Conservation (phyloP, 345 rosid genomes). For the Citrus reticulata region DNA sequence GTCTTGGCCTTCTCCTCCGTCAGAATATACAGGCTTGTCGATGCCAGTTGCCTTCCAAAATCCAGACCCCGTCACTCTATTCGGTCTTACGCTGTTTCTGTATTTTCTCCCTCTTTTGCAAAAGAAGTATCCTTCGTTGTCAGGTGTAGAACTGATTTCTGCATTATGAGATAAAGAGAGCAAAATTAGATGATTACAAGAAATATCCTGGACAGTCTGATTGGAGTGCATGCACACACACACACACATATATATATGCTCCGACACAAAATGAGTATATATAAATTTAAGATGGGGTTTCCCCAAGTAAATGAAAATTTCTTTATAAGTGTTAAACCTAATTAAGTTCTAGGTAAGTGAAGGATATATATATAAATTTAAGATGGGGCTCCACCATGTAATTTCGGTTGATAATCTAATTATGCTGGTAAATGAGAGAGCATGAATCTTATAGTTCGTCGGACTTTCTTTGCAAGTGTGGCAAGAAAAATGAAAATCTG, state of each 20-base stretch:
- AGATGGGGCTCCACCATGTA: too few relatives aligned
- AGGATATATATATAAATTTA: too few relatives aligned
- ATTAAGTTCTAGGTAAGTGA: too few relatives aligned
- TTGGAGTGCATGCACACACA: too few relatives aligned
- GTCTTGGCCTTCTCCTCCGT: slow-evolving; percentile 31
- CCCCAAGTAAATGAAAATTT: too few relatives aligned
- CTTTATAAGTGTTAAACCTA: too few relatives aligned
- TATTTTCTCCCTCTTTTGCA: slow-evolving; percentile 91
- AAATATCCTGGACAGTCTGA: too few relatives aligned
- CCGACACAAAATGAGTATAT: too few relatives aligned
- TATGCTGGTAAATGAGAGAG: neutral
- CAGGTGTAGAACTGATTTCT: slow-evolving; percentile 42
- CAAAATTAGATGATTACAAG: too few relatives aligned
- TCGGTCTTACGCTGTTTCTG: slow-evolving; percentile 86
- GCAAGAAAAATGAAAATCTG: neutral
- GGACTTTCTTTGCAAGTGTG: neutral
- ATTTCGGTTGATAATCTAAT: neutral
- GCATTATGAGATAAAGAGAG: neutral
- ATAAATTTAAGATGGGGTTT: too few relatives aligned
- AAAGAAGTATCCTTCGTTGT: slow-evolving; percentile 76
- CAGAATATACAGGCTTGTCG: slow-evolving; percentile 65
- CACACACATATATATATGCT: too few relatives aligned
- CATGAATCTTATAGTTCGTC: neutral
- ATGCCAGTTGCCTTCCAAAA: slow-evolving; percentile 99
- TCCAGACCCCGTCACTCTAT: slow-evolving; percentile 90